Evolutionary conservation across 192 early-diverging fungal species (phyloP).

Genomic region (Podochytrium sp.): DNA sequence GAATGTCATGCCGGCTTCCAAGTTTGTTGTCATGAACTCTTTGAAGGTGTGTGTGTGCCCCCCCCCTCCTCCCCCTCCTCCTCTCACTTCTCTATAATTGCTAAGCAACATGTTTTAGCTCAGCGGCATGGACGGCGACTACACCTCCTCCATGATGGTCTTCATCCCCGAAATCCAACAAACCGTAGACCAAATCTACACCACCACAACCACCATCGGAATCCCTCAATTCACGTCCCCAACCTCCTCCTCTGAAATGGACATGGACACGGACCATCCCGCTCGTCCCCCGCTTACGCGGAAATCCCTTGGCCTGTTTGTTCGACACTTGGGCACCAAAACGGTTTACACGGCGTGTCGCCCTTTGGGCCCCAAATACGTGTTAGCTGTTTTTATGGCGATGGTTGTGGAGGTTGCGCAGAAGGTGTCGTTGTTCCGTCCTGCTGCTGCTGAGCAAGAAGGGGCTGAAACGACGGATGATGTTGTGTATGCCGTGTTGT

Average conservation of each 20-base stretch:
- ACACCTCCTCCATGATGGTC: background rate
- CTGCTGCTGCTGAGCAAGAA: background rate
- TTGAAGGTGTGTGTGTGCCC: conserved; percentile 30
- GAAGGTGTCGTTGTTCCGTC: background rate
- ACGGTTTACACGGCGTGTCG: conserved; percentile 12
- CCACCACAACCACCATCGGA: background rate
- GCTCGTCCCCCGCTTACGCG: conserved; percentile 7
- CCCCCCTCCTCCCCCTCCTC: background rate
- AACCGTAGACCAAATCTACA: conserved; percentile 8
- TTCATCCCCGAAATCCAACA: conserved; percentile 15
- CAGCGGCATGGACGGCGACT: conserved; percentile 21
- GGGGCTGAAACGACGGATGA: background rate
- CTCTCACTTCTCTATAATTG: background rate
- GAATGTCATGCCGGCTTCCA: conserved; percentile 25
- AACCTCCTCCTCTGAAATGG: conserved; percentile 1
- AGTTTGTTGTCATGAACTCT: conserved; percentile 36
- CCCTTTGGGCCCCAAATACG: conserved; percentile 36
- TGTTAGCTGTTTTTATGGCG: conserved; percentile 38
- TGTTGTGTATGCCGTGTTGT: conserved; percentile 8
- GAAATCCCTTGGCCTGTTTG: conserved; percentile 31
- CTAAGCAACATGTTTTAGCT: conserved; percentile 6
- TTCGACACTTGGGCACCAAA: conserved; percentile 37
- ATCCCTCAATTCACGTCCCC: background rate
- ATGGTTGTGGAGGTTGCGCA: conserved; percentile 26
- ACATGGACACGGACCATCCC: background rate